These are phyloP conservation scores for Wickerhamiella sorbophila DNA, from an alignment of 805 yeast species.

Conservation along the genomic window DNA sequence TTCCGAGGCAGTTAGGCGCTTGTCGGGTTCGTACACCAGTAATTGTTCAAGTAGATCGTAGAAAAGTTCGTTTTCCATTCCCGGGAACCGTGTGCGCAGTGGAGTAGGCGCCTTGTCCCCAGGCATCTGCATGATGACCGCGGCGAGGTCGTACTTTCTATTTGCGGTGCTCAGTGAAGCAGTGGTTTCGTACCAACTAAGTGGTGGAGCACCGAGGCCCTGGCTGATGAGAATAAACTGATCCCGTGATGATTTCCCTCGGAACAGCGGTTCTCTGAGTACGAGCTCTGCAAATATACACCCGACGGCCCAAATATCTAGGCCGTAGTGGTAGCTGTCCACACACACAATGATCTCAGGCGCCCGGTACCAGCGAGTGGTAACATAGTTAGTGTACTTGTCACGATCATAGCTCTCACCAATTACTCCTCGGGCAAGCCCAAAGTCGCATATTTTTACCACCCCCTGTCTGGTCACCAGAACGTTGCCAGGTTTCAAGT, in stretches of 20 bases:
- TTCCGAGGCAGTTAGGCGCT: conserved; percentile 40
- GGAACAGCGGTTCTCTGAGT: conserved; percentile 65
- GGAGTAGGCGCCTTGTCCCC: background rate
- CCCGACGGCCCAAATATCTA: conserved; percentile 91
- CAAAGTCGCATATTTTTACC: conserved; percentile 85
- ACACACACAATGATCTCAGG: conserved; percentile 59
- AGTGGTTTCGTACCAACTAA: background rate
- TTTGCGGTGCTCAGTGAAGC: background rate
- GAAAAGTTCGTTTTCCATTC: background rate
- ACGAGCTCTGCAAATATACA: conserved; percentile 79
- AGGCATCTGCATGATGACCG: background rate
- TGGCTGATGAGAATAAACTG: conserved; percentile 58
- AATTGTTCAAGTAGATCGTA: conserved; percentile 37
- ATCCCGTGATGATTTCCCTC: conserved; percentile 56
- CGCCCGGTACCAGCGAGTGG: conserved; percentile 92
- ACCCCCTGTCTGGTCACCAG: conserved; percentile 59
- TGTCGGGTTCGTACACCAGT: conserved; percentile 48
- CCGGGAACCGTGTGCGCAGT: background rate
- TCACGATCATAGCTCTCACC: conserved; percentile 22
- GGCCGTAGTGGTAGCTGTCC: conserved; percentile 25
- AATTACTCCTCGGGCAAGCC: conserved; percentile 66
- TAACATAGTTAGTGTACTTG: conserved; percentile 45
- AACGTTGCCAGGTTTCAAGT: conserved; percentile 82
- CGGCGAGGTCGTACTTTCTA: background rate
- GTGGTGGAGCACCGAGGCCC: conserved; percentile 57